Percentiles rank a stretch among this genome's conserved stretches.
Conservation (phyloP, 225 moss, liverwort and hornwort genomes). For the Sphagnum tenellum region DNA sequence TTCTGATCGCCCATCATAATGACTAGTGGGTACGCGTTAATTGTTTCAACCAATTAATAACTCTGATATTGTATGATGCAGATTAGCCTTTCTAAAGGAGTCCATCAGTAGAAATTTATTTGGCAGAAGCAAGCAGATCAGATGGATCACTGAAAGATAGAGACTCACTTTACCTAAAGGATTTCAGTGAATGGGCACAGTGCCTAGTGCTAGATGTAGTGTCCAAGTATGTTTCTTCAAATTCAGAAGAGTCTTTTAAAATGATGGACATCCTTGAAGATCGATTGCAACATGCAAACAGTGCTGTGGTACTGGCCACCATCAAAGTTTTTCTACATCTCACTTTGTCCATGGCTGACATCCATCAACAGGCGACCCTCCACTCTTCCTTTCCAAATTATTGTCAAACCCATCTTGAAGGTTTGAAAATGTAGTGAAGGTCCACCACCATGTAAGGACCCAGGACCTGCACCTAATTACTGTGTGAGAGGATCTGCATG, state of each 20-base stretch:
- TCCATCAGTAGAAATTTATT: constrained; percentile 84
- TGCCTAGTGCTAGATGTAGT: constrained; percentile 92
- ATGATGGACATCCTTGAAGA: constrained; percentile 98
- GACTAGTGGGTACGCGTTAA: too few relatives aligned
- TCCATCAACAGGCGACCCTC: constrained; percentile 71
- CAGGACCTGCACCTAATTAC: too few relatives aligned
- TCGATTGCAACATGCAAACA: constrained; percentile 93
- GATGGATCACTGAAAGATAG: constrained; percentile 76
- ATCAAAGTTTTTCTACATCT: constrained; percentile 96
- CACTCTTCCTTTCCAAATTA: background rate
- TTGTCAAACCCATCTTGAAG: too few relatives aligned
- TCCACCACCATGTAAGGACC: too few relatives aligned
- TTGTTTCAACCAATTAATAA: too few relatives aligned
- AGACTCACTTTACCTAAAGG: constrained; percentile 75
- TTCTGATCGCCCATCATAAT: too few relatives aligned
- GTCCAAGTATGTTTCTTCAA: constrained; percentile 74
- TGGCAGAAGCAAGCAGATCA: constrained; percentile 62
- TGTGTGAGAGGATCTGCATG: too few relatives aligned
- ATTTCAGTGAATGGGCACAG: constrained; percentile 97
- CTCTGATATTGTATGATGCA: too few relatives aligned
- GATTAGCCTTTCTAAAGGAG: too few relatives aligned
- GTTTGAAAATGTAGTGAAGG: too few relatives aligned
- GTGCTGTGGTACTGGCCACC: constrained; percentile 89
- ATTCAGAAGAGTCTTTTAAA: constrained; percentile 74
- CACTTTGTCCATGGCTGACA: constrained; percentile 88